These are phyloP conservation scores for Penicillium sp. DNA, from an alignment of 2,329 filamentous ascomycete species.

Conservation along the genomic window DNA sequence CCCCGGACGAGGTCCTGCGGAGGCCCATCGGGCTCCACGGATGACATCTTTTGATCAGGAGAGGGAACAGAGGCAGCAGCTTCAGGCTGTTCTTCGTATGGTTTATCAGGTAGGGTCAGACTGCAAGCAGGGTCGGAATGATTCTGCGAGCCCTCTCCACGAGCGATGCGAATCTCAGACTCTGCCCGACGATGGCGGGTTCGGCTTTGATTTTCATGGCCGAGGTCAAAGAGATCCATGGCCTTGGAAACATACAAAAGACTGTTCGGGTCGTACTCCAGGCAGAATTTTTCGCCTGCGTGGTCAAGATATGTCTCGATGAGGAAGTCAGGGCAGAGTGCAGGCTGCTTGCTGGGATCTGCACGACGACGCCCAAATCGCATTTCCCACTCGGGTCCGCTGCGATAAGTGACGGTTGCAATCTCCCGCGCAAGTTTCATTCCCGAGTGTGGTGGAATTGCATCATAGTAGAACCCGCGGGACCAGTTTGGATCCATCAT, in stretches of 20 bases:
- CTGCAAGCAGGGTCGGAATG: constrained; percentile 57
- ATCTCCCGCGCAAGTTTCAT: constrained; percentile 99
- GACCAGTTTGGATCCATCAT: constrained; percentile 99
- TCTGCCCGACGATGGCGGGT: constrained; percentile 57
- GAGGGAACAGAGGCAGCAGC: constrained; percentile 37
- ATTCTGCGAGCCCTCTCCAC: constrained; percentile 32
- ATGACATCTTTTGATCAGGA: constrained; percentile 26
- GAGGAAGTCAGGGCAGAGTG: constrained; percentile 92
- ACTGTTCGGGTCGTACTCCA: constrained; percentile 95
- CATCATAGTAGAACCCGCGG: constrained; percentile 85
- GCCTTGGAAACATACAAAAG: constrained; percentile 95
- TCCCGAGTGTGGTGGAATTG: constrained; percentile 82
- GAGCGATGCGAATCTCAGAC: constrained; percentile 54
- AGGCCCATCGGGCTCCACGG: constrained; percentile 41
- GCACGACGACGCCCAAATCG: constrained; percentile 83
- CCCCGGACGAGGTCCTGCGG: constrained; percentile 76
- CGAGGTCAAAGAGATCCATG: constrained; percentile 96
- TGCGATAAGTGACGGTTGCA: constrained; percentile 93
- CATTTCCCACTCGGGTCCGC: constrained; percentile 95
- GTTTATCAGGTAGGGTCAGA: constrained; percentile 72
- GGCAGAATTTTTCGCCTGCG: constrained; percentile 94
- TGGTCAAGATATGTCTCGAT: constrained; percentile 98
- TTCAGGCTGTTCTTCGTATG: constrained; percentile 79
- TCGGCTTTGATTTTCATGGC: constrained; percentile 60
- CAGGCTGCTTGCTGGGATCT: constrained; percentile 78